These are phyloP conservation scores for Arthroderma uncinatum DNA, from an alignment of 2,329 filamentous ascomycete species.

Conservation along the genomic window DNA sequence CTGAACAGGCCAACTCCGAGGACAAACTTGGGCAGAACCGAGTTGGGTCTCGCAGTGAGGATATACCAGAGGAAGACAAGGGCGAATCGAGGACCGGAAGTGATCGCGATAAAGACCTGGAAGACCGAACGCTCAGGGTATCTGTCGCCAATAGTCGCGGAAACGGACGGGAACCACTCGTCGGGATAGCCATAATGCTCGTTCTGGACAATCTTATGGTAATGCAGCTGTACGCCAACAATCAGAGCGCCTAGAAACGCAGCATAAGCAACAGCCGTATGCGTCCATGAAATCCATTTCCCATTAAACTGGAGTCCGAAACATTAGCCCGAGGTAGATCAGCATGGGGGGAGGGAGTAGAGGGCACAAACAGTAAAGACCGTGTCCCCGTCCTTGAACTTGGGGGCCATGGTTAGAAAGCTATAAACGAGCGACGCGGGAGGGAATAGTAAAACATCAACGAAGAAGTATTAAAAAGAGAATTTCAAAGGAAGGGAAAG, in stretches of 20 bases:
- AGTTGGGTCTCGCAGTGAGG: conserved; percentile 65
- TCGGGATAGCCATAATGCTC: conserved; percentile 89
- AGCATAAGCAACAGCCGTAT: conserved; percentile 69
- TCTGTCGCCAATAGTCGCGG: conserved; percentile 90
- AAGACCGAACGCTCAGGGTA: conserved; percentile 96
- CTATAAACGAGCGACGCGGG: conserved; percentile 16
- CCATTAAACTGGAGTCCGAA: conserved; percentile 53
- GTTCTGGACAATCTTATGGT: conserved; percentile 94
- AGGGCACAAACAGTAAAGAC: conserved; percentile 45
- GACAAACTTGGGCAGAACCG: conserved; percentile 68
- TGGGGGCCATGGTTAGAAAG: conserved; percentile 45
- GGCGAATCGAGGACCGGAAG: conserved; percentile 82
- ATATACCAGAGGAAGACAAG: conserved; percentile 89
- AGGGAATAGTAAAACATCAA: conserved; percentile 19
- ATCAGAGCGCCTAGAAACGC: conserved; percentile 80
- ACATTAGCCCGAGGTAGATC: neutral
- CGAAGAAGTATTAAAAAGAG: conserved; percentile 11
- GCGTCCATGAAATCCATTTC: conserved; percentile 79
- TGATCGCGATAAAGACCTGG: conserved; percentile 93
- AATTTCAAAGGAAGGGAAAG: conserved; percentile 8
- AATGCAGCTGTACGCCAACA: conserved; percentile 73
- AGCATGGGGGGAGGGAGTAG: neutral
- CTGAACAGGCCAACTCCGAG: conserved; percentile 70
- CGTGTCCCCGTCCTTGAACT: conserved; percentile 51
- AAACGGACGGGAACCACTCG: conserved; percentile 95